Conservation (phyloP, 2,329 filamentous ascomycete species). For the Microascus cirrosus region DNA sequence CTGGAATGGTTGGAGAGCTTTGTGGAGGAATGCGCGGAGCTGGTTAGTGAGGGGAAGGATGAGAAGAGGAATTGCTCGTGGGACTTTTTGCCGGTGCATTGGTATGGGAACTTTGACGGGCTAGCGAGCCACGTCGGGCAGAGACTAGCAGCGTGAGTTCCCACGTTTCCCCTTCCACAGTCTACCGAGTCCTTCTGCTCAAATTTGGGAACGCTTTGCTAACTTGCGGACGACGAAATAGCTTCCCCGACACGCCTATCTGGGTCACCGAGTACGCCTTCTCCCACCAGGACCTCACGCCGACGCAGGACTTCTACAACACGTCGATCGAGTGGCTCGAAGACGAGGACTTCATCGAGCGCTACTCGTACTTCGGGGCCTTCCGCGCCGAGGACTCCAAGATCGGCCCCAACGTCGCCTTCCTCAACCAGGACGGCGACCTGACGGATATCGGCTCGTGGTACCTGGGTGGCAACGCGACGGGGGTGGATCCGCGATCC, state of each 20-base stretch:
- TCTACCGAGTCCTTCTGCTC: neutral
- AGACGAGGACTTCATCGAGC: constrained; percentile 38
- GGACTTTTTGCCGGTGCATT: constrained; percentile 54
- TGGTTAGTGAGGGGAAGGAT: constrained; percentile 32
- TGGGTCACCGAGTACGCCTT: constrained; percentile 75
- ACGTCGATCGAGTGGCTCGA: constrained; percentile 57
- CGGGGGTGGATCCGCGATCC: constrained; percentile 26
- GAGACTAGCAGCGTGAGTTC: constrained; percentile 20
- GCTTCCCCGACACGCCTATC: constrained; percentile 49
- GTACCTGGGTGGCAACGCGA: constrained; percentile 54
- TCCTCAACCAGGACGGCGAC: constrained; percentile 56
- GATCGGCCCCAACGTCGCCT: constrained; percentile 60
- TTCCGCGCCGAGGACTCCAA: constrained; percentile 62
- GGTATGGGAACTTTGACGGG: constrained; percentile 60
- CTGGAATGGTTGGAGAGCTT: constrained; percentile 59
- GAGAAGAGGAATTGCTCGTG: constrained; percentile 42
- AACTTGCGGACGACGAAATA: constrained; percentile 11
- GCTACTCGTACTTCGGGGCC: constrained; percentile 66
- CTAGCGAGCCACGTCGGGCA: constrained; percentile 56
- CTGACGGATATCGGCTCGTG: constrained; percentile 67
- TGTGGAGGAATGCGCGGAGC: constrained; percentile 48
- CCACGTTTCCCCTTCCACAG: neutral
- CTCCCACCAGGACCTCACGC: constrained; percentile 39
- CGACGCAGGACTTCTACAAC: constrained; percentile 59
- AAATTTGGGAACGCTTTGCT: neutral